A percentile compares a stretch with the other conserved stretches of the same genome.
Evolutionary conservation across 75 land plant genomes (phyloP).

Genomic region (Sequoiadendron giganteum): DNA sequence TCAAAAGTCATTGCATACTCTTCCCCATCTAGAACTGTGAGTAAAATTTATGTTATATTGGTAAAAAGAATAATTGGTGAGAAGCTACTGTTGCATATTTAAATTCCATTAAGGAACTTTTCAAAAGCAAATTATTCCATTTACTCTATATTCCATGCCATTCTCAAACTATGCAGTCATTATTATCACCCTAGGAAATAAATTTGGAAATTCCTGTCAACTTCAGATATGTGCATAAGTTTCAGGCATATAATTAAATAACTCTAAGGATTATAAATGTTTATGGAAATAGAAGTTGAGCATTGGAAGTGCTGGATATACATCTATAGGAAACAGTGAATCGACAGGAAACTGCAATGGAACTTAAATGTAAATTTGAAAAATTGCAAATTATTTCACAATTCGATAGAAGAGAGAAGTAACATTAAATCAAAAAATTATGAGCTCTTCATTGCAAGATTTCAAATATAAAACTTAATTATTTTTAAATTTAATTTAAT

Average conservation of each 20-base stretch:
- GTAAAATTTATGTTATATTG: background rate
- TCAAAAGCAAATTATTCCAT: background rate
- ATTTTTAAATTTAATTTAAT: no score
- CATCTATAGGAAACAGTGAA: background rate
- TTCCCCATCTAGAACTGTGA: conserved; percentile 40
- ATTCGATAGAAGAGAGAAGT: background rate
- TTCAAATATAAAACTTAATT: no score
- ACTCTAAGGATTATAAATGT: background rate
- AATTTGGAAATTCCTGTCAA: background rate
- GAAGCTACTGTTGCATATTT: background rate
- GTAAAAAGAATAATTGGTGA: background rate
- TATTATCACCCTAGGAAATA: background rate
- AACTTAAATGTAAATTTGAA: background rate
- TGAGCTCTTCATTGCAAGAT: background rate
- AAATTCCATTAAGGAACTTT: background rate
- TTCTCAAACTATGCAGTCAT: background rate
- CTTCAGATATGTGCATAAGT: background rate
- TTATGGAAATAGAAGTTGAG: background rate
- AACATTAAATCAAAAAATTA: background rate
- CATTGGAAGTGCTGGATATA: background rate
- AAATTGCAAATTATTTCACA: no score
- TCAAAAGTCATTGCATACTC: conserved; percentile 45
- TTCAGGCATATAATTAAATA: background rate
- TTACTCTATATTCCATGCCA: background rate
- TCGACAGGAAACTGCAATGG: background rate